Evolutionary conservation across 768 basidiomycete genomes (phyloP).

Genomic region (Crassisporium funariophilum): DNA sequence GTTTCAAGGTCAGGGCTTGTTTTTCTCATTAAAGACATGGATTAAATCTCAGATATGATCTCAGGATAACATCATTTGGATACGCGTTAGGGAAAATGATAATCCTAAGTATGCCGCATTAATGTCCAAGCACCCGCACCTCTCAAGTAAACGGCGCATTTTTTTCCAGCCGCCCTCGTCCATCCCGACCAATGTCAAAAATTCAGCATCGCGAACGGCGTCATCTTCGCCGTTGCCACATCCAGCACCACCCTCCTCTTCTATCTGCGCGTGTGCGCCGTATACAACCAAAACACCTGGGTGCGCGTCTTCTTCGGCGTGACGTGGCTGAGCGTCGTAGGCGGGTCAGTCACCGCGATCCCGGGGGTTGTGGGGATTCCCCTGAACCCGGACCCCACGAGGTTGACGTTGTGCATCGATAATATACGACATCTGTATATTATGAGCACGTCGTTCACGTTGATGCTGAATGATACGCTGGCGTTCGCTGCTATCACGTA

Average conservation of each 20-base stretch:
- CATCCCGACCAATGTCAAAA: constrained; percentile 8
- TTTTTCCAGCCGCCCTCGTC: constrained; percentile 2
- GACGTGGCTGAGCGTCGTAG: constrained; percentile 14
- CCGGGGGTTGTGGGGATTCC: too few species aligned
- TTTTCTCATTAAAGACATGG: too few species aligned
- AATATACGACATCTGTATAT: constrained; percentile 3
- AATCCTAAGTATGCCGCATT: constrained; percentile 5
- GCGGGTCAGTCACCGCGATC: constrained; percentile 5
- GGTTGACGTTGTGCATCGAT: constrained; percentile 13
- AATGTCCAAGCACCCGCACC: neutral
- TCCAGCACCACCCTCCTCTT: constrained; percentile 16
- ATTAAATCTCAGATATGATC: neutral
- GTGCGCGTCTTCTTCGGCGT: constrained; percentile 12
- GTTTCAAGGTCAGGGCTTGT: constrained; percentile 11
- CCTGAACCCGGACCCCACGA: too few species aligned
- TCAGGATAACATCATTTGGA: constrained; percentile 2
- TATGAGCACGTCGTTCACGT: constrained; percentile 2
- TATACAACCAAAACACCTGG: constrained; percentile 13
- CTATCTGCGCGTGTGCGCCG: too few species aligned
- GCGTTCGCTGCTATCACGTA: constrained; percentile 14
- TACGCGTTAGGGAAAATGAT: constrained; percentile 5
- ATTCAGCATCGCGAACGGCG: neutral
- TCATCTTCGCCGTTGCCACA: constrained; percentile 9
- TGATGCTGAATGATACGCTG: constrained; percentile 14
- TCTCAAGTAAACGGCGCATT: too few species aligned